Evolutionary conservation across 768 basidiomycete species (phyloP), one percentile per base, ranked within the genome.

Genomic region (Russula vinacea): DNA sequence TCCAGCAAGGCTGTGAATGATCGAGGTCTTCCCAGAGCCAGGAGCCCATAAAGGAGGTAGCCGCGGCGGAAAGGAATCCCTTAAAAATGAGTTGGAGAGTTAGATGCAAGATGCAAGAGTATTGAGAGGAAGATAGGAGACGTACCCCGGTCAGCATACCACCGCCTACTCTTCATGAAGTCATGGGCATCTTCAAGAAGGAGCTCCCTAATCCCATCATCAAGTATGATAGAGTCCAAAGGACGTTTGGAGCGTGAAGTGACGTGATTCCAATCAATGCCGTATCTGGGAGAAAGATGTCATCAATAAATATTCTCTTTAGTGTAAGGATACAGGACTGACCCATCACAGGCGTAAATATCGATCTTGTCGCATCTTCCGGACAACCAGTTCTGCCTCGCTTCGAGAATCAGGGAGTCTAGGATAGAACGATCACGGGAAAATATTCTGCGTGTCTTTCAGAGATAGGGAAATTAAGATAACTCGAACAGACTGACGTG

Each of bases 61-160:
- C 91, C 90, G 14, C 90, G 79, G 22, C 89, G 84, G 76, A 89
- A 92, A 1, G 91, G 90, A 62, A 92, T 91, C 0, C 77, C 73
- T 72, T 8, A 58, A 49, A 8, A 8, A 29, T 53, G 29, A 16
- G 33, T 50, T 33, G n/a, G n/a, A n/a, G n/a, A n/a, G n/a, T n/a
- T n/a, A n/a, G n/a, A n/a, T n/a, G n/a, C n/a, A n/a, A 9, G 35
- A 14, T 29, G 32, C 19, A 29, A 51, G 17, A 5, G 39, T 32
- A 29, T 33, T 56, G 32, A 56, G 32, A 40, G 10, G 22, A 56
- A 44, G 9, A n/a, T 4, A 6, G 32, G 19, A 39, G 16, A 62
- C 70, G 22, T 26, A 70, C 89, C 90, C 57, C 90, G 84, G 14
- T 83, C 83, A 1, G 81, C 70, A 67, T 92, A 92, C 91, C 91